A percentile compares a stretch with the other conserved stretches of the same genome.
Evolutionary conservation across 1,284 basidiomycete genomes (phyloP).

Genomic region (Malassezia sympodialis): DNA sequence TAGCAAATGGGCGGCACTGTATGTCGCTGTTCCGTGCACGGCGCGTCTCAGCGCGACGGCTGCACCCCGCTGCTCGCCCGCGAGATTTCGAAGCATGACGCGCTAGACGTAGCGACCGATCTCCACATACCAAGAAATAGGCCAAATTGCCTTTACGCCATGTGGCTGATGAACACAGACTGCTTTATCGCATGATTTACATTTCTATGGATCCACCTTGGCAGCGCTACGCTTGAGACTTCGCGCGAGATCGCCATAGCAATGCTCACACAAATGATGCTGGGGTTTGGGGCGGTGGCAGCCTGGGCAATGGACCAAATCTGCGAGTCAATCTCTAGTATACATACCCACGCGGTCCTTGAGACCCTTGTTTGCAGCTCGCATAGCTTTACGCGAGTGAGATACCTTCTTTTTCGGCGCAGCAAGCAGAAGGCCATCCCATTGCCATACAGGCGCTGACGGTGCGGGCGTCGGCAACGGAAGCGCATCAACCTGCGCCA

Average conservation of each 20-base stretch:
- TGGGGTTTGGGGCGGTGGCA: conserved; percentile 78
- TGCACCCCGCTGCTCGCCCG: neutral
- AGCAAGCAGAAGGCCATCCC: conserved; percentile 77
- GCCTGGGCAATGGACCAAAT: conserved; percentile 81
- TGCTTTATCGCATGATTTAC: neutral
- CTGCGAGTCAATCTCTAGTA: conserved; percentile 51
- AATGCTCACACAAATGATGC: conserved; percentile 76
- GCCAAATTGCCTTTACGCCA: neutral
- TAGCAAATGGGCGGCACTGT: neutral
- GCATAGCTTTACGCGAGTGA: conserved; percentile 89
- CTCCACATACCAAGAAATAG: neutral
- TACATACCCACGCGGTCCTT: conserved; percentile 76
- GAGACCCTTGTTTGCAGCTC: conserved; percentile 82
- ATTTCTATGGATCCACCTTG: neutral
- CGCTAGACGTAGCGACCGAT: neutral
- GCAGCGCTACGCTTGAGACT: conserved; percentile 49
- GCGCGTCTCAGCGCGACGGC: neutral
- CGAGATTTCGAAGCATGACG: neutral
- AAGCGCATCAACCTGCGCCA: neutral
- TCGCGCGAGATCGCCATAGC: conserved; percentile 68
- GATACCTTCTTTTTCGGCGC: conserved; percentile 91
- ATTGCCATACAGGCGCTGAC: conserved; percentile 55
- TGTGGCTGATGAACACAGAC: neutral
- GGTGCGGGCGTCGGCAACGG: neutral
- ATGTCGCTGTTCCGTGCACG: neutral